phyloP scores from a whole-genome alignment of 305 asterid genomes.

The Solanum hybrid region DNA sequence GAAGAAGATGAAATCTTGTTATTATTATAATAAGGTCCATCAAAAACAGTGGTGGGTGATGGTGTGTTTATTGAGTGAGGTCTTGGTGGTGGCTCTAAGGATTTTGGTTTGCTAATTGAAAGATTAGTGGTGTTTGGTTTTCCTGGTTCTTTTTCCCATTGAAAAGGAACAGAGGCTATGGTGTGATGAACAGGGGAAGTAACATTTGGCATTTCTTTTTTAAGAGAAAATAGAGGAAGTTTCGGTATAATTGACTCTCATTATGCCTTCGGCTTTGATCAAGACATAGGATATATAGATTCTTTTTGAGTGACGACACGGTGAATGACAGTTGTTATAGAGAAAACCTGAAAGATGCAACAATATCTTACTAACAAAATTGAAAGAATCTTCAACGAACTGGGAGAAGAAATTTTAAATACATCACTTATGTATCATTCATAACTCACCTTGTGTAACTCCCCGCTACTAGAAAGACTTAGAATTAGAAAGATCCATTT shows the following conservation, averaged over 20 bases:
- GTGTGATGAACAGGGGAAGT: slow-evolving; percentile 17
- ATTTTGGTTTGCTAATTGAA: slow-evolving; percentile 8
- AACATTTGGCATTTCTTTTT: slow-evolving; percentile 13
- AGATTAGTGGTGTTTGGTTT: slow-evolving; percentile 26
- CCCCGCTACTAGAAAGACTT: too few relatives aligned
- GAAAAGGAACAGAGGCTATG: slow-evolving; percentile 29
- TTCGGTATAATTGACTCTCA: not conserved
- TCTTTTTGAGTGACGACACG: not conserved
- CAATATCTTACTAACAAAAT: not conserved
- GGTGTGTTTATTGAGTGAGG: slow-evolving; percentile 11
- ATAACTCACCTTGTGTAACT: not conserved
- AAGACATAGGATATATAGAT: not conserved
- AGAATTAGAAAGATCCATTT: too few relatives aligned
- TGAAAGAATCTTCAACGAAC: too few relatives aligned
- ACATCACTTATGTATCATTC: not conserved
- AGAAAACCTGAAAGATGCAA: not conserved
- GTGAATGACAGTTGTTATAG: not conserved
- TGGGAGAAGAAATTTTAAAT: not conserved
- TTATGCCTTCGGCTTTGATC: not conserved
- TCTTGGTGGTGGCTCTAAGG: slow-evolving; percentile 34
- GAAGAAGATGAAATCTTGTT: slow-evolving; percentile 34
- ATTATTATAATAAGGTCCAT: slow-evolving; percentile 37
- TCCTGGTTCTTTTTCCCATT: slow-evolving; percentile 41
- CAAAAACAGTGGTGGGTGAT: slow-evolving; percentile 60
- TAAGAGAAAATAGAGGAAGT: slow-evolving; percentile 26